Evolutionary conservation across 2,329 filamentous ascomycete species (phyloP), one percentile per base, ranked within the genome.

Genomic region (Fusarium lateritium): DNA sequence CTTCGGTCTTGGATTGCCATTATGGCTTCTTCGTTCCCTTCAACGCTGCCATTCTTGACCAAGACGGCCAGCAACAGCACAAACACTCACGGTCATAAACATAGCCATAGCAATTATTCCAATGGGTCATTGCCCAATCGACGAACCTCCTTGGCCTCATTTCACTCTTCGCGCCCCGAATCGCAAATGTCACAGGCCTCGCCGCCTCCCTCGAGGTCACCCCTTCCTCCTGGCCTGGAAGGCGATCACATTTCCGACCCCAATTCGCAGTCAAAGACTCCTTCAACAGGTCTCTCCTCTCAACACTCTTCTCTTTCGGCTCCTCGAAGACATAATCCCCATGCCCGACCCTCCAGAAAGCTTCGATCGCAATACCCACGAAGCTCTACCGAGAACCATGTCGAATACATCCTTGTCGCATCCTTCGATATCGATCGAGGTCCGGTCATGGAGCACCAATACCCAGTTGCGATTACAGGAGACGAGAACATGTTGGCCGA

Each of bases 401-500:
- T 99, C 81, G 96, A 99, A 79, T 99, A 98, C 77, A 98, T 99
- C 54, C 85, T 99, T 54, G 96, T 99, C 56, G 96, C 96, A 6
- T 97, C 94, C 4, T 99, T 99, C 81, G 94, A 98, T 80, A 97
- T 98, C 75, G 95, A 98, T 79, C 90, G 93, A 54, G 96, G 96
- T 5, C 95, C 95, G 46, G 90, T 98, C 73, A 98, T 99, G 96
- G 96, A 99, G 78, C 94, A 99, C 78, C 96, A 99, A 78, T 99
- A 95, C 77, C 96, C 96, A 0, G 91, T 93, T 42, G 91, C 95
- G 51, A 98, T 99, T 67, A 98, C 94, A 51, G 95, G 96, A 33
- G 95, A 99, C 78, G 96, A 99, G 82, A 92, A 97, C 76, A 98
- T 98, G 94, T 82, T 99, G 76, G 96, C 96, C 8, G 96, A 99